Base-by-base conservation (phyloP, 306 rosid genomes). In the Purshia tridentata region DNA sequence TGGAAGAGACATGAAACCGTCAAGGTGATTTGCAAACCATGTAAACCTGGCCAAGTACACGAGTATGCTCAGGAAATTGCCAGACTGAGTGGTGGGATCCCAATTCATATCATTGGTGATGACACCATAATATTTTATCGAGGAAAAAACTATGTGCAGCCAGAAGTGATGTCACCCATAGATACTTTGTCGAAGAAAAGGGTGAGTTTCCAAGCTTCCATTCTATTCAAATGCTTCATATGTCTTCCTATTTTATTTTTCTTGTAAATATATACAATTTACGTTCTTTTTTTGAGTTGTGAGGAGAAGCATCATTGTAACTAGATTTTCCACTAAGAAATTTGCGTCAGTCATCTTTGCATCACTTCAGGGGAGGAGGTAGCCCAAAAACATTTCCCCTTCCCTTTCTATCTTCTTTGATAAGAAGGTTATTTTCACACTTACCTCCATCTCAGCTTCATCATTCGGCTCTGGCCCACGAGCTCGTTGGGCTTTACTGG, bases 1-100 rank as follows among this genome's bases (percentile, higher is more conserved):
- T 91, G 98, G 98, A 93, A 93, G 80, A 93, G 86, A 80, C 98
- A 93, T n/a, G 97, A 94, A 80, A 91, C 97, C 1, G 95, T 89
- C 29, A 88, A 89, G 88, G 90, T 85, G 80, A 82, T 89, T 23
- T 94, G 94, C 90, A 91, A 94, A 71, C 87, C 91, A 39, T 81
- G 95, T 81, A 89, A 89, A 77, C 98, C 96, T 60, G 95, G 91
- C 74, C 92, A 89, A 77, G 90, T 85, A 44, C 92, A 89, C 1
- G 97, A 91, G 22, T 94, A 86, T 70, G 96, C 96, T 11, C 77
- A 86, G 67, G 97, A 94, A 83, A 90, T 91, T 74, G 96, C 96
- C 56, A 84, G 90, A 85, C 74, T 94, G 86, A 89, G 98, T 40
- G 90, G 97, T 16, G 98, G 98, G 72, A 86, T 89, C 76, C 95